Conservation (phyloP, 768 basidiomycete genomes). For the Cyclocybe aegerita region DNA sequence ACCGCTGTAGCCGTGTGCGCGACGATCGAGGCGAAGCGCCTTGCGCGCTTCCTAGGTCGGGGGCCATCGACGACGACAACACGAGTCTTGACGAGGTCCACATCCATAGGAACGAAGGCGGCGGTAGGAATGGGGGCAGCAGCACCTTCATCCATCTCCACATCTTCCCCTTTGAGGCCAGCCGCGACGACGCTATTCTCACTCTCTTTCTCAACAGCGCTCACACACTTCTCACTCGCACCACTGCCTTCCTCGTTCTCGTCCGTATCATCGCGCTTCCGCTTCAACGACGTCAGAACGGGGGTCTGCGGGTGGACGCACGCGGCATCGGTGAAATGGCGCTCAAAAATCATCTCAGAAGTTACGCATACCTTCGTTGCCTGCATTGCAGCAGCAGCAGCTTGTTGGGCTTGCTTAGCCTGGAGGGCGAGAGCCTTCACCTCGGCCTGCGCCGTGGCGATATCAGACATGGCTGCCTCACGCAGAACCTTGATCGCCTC, state of each 20-base stretch:
- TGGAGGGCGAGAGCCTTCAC: conserved; percentile 10
- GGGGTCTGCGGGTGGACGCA: conserved; percentile 28
- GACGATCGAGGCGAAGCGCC: conserved; percentile 41
- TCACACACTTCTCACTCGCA: conserved; percentile 6
- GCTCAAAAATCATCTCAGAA: conserved; percentile 9
- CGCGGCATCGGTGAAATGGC: conserved; percentile 15
- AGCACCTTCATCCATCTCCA: conserved; percentile 10
- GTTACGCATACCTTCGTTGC: conserved; percentile 30
- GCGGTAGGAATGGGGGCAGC: conserved; percentile 2
- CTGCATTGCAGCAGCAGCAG: background rate
- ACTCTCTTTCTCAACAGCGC: conserved; percentile 2
- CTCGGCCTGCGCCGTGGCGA: conserved; percentile 12
- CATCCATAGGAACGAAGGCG: conserved; percentile 15
- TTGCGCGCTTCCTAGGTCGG: conserved; percentile 43
- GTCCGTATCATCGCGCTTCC: conserved; percentile 55
- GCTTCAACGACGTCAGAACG: conserved; percentile 50
- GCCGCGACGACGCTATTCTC: background rate
- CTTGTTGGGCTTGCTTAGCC: conserved; percentile 8
- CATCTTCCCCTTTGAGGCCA: conserved; percentile 2
- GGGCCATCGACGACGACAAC: conserved; percentile 21
- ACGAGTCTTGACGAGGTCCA: conserved; percentile 1
- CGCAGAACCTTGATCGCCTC: conserved; percentile 31
- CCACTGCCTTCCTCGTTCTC: conserved; percentile 33
- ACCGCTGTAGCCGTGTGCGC: conserved; percentile 63
- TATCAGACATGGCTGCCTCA: conserved; percentile 9